Percentiles rank a stretch among this genome's conserved stretches.
phyloP scores from a whole-genome alignment of 2,329 filamentous ascomycete genomes.

The Xenoacremonium recifei region DNA sequence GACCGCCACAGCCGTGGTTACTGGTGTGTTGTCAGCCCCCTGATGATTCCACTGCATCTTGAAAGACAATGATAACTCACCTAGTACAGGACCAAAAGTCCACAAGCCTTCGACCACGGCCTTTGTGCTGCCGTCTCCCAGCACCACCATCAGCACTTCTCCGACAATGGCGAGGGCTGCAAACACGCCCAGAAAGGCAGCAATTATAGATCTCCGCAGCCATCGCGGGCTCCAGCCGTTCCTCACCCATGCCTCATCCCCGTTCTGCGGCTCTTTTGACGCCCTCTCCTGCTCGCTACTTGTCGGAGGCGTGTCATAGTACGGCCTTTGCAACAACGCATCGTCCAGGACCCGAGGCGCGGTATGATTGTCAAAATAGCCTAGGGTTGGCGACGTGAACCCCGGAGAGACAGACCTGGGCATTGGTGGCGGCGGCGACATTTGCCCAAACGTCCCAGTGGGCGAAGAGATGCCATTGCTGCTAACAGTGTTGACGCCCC shows the following conservation, averaged over 20 bases:
- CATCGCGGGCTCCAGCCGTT: slow-evolving; percentile 27
- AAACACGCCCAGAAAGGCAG: slow-evolving; percentile 18
- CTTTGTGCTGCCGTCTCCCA: slow-evolving; percentile 17
- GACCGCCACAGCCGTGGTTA: slow-evolving; percentile 22
- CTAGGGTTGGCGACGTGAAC: not conserved
- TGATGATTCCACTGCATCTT: not conserved
- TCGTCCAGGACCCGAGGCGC: slow-evolving; percentile 7
- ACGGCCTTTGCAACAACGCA: slow-evolving; percentile 20
- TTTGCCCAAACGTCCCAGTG: too few species aligned
- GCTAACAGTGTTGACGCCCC: not conserved
- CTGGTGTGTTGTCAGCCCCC: slow-evolving; percentile 11
- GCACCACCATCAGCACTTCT: slow-evolving; percentile 23
- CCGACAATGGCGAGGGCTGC: slow-evolving; percentile 18
- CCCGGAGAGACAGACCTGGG: too few species aligned
- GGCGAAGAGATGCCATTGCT: too few species aligned
- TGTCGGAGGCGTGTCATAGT: slow-evolving; percentile 21
- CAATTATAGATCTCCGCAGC: slow-evolving; percentile 18
- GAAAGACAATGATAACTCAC: slow-evolving; percentile 18
- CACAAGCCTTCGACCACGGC: slow-evolving; percentile 20
- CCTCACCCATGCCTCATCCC: slow-evolving; percentile 18
- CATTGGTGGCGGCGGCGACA: too few species aligned
- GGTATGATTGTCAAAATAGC: not conserved
- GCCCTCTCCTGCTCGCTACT: slow-evolving; percentile 13
- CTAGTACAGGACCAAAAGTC: slow-evolving; percentile 27
- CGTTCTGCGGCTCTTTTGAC: slow-evolving; percentile 10